Conservation (phyloP, 2,329 filamentous ascomycete species). For the Cladosporium sp. region DNA sequence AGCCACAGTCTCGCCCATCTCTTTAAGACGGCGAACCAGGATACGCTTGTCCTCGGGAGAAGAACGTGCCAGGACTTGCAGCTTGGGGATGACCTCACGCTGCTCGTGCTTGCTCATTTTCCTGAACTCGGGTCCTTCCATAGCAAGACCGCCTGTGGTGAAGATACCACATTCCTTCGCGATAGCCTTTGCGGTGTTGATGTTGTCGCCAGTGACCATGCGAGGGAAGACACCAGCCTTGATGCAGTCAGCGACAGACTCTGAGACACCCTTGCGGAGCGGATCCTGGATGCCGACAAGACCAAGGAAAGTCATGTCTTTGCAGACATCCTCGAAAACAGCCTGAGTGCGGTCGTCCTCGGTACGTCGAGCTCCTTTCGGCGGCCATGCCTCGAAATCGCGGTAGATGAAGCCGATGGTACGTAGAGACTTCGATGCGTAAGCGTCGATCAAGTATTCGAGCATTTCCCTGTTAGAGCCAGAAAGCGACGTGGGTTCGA, state of each 20-base stretch:
- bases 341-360: constrained; percentile 64
- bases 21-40: constrained; percentile 63
- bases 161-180: constrained; percentile 71
- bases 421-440: constrained; percentile 76
- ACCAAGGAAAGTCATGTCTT: constrained; percentile 71
- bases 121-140: constrained; percentile 49
- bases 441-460: constrained; percentile 69
- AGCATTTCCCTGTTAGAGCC: constrained; percentile 60
- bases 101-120: constrained; percentile 47
- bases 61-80: constrained; percentile 68
- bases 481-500: constrained; percentile 55
- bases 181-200: constrained; percentile 71
- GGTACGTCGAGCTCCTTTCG: constrained; percentile 57
- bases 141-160: constrained; percentile 43
- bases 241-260: constrained; percentile 67
- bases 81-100: constrained; percentile 58
- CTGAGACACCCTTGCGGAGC: constrained; percentile 65
- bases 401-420: constrained; percentile 83
- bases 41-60: constrained; percentile 69
- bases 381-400: constrained; percentile 83
- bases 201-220: constrained; percentile 74
- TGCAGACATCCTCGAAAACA: constrained; percentile 67
- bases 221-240: constrained; percentile 69
- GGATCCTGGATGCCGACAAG: constrained; percentile 76
- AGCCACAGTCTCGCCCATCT: constrained; percentile 65